These are phyloP conservation scores for Trichoderma lentiforme DNA, from an alignment of 2,329 filamentous ascomycete species.

Conservation along the genomic window DNA sequence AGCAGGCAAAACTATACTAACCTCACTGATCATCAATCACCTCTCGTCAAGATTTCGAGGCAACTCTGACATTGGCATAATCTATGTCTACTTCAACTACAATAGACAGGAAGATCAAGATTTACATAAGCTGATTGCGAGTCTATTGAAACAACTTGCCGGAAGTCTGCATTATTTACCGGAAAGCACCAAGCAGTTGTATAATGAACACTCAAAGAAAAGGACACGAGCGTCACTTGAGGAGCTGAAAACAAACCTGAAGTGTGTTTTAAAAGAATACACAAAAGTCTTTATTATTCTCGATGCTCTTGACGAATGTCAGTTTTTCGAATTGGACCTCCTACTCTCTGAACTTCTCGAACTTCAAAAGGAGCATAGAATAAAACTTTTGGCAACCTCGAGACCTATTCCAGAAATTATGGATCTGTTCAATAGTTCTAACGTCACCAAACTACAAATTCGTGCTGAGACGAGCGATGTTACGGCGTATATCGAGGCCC, in stretches of 20 bases:
- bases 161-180: neutral
- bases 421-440: neutral
- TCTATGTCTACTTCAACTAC: neutral
- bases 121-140: neutral
- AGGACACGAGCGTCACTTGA: neutral
- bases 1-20: neutral
- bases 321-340: neutral
- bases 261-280: too few relatives aligned
- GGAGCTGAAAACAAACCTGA: fast-evolving
- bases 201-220: neutral
- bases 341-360: neutral
- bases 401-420: neutral
- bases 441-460: neutral
- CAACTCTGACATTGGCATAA: neutral
- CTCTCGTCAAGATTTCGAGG: neutral
- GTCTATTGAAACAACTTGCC: neutral
- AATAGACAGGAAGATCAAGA: neutral
- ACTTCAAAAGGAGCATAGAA: neutral
- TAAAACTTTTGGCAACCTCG: neutral
- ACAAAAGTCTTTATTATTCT: neutral
- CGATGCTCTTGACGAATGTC: neutral
- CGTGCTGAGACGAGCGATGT: neutral
- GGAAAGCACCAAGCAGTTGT: neutral
- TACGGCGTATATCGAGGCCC: neutral
- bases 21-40: neutral